Conservation (phyloP, 2,329 filamentous ascomycete species). For the Fusarium xylarioides region DNA sequence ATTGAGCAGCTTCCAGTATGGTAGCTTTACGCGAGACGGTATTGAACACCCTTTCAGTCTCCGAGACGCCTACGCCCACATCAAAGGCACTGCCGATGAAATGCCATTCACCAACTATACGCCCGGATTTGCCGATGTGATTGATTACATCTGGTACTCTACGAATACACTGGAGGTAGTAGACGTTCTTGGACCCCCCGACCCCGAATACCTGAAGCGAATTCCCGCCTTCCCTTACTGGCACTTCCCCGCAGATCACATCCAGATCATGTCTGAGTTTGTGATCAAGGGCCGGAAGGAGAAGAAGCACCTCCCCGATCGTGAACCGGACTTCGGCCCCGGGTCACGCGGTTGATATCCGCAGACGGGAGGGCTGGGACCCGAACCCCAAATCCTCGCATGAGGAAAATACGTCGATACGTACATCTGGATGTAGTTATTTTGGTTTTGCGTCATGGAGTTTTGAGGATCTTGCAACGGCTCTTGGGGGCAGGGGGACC, state of each 20-base stretch:
- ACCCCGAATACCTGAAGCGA: conserved; percentile 82
- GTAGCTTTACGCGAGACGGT: conserved; percentile 89
- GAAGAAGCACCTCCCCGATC: conserved; percentile 72
- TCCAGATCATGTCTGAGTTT: conserved; percentile 90
- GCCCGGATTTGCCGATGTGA: conserved; percentile 87
- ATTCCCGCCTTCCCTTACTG: conserved; percentile 94
- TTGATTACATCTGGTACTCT: conserved; percentile 98
- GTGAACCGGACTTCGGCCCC: conserved; percentile 69
- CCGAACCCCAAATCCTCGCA: not conserved
- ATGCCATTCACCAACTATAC: conserved; percentile 97
- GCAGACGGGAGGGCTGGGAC: conserved; percentile 13
- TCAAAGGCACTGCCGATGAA: conserved; percentile 84
- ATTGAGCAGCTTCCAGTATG: conserved; percentile 83
- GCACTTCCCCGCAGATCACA: conserved; percentile 93
- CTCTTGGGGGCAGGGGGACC: conserved; percentile 36
- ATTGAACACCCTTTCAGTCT: conserved; percentile 95
- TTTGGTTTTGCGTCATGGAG: conserved; percentile 53
- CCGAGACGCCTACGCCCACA: conserved; percentile 86
- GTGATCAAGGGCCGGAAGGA: conserved; percentile 89
- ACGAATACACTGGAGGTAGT: conserved; percentile 88
- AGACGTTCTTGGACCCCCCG: conserved; percentile 84
- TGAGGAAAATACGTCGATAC: conserved; percentile 25
- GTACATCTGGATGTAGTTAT: conserved; percentile 52
- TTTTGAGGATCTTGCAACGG: conserved; percentile 47
- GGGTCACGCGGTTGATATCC: conserved; percentile 44